These are phyloP conservation scores for Biscogniauxia marginata DNA, from an alignment of 2,329 filamentous ascomycete species.

Conservation along the genomic window DNA sequence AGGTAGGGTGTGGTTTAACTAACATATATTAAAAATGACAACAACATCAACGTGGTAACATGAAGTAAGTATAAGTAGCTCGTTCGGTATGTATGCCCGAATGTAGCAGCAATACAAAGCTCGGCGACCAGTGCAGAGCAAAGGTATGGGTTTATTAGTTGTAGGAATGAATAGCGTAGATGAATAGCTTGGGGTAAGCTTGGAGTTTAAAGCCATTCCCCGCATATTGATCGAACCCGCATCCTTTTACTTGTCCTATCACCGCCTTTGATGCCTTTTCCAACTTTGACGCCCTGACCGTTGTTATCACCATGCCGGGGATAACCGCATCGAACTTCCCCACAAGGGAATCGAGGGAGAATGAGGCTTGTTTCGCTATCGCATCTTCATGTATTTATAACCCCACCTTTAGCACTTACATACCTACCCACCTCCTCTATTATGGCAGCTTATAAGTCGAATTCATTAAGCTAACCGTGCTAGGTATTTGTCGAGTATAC, in stretches of 20 bases:
- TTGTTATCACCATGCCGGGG: conserved; percentile 12
- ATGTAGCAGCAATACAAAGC: too few species aligned
- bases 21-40: background rate
- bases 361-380: background rate
- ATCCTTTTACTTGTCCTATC: background rate
- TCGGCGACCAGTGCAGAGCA: too few species aligned
- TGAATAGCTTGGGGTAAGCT: background rate
- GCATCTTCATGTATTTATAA: background rate
- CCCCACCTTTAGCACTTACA: background rate
- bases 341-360: conserved; percentile 16
- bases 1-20: too few species aligned
- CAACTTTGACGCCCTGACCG: background rate
- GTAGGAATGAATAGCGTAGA: too few species aligned
- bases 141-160: too few species aligned
- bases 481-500: too few species aligned
- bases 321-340: conserved; percentile 28
- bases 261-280: conserved; percentile 11
- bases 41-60: too few species aligned
- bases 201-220: background rate
- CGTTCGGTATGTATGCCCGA: too few species aligned
- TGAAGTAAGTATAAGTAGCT: too few species aligned
- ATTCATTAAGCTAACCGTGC: too few species aligned
- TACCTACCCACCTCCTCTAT: background rate
- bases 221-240: background rate
- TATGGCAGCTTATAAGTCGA: background rate